A percentile compares a stretch with the other conserved stretches of the same genome.
Conservation (phyloP, 805 yeast genomes). For the Wickerhamiella bombiphila region DNA sequence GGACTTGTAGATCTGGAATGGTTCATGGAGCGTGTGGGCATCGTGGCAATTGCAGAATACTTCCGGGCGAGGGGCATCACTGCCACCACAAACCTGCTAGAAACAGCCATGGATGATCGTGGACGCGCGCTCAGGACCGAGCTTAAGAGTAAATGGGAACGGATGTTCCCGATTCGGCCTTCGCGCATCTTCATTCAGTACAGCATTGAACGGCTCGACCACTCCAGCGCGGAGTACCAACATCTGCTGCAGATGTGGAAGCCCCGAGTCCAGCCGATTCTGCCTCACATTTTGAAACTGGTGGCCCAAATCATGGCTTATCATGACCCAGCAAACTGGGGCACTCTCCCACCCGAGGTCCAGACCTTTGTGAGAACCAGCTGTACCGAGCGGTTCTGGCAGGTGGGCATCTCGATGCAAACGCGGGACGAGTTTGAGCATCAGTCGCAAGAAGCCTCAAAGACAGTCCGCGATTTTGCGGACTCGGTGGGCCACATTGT, state of each 20-base stretch:
- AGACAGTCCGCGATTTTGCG: slow-evolving; percentile 89
- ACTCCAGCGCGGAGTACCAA: slow-evolving; percentile 58
- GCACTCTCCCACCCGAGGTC: slow-evolving; percentile 70
- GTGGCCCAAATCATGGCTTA: slow-evolving; percentile 86
- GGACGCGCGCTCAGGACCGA: slow-evolving; percentile 65
- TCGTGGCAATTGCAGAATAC: slow-evolving; percentile 83
- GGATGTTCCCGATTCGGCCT: slow-evolving; percentile 88
- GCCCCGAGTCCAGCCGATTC: slow-evolving; percentile 80
- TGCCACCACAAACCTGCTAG: slow-evolving; percentile 57
- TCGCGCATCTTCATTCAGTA: slow-evolving; percentile 91
- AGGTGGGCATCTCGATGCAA: slow-evolving; percentile 90
- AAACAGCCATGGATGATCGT: slow-evolving; percentile 77
- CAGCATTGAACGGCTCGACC: slow-evolving; percentile 80
- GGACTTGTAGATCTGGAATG: slow-evolving; percentile 83
- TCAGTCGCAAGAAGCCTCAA: slow-evolving; percentile 87
- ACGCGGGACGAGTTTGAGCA: slow-evolving; percentile 87
- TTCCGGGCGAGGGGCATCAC: slow-evolving; percentile 71
- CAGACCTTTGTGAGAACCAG: slow-evolving; percentile 83
- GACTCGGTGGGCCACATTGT: slow-evolving; percentile 94
- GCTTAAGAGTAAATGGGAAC: slow-evolving; percentile 82
- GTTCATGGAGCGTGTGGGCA: slow-evolving; percentile 97
- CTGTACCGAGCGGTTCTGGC: slow-evolving; percentile 94
- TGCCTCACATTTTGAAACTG: slow-evolving; percentile 80
- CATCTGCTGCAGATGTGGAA: slow-evolving; percentile 69
- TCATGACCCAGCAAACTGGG: slow-evolving; percentile 89